A percentile compares a stretch with the other conserved stretches of the same genome.
These are phyloP conservation scores for Paragyromitra xinjiangensis DNA, from an alignment of 495 filamentous ascomycete species.

Conservation along the genomic window DNA sequence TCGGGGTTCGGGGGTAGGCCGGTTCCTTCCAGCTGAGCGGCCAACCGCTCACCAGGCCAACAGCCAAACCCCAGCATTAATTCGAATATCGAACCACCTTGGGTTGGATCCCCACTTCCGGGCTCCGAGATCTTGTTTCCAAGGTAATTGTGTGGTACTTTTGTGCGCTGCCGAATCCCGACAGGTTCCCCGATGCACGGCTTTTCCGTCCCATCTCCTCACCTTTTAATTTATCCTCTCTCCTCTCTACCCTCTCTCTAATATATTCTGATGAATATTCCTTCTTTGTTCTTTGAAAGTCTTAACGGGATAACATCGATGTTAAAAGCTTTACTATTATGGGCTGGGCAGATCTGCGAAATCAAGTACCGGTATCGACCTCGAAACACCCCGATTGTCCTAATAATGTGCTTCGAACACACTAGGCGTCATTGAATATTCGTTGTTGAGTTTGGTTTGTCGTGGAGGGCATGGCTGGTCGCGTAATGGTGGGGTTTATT, in stretches of 20 bases:
- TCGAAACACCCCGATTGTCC: not conserved
- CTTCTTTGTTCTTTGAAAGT: not conserved
- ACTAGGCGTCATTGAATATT: not conserved
- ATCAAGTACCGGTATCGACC: not conserved
- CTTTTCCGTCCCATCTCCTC: not conserved
- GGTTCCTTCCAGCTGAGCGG: not conserved
- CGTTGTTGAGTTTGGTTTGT: not conserved
- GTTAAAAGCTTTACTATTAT: not conserved
- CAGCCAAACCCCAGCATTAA: not conserved
- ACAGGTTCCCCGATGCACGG: not conserved
- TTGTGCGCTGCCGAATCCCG: not conserved
- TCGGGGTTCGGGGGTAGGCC: not conserved
- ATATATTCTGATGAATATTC: not conserved
- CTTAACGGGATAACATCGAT: not conserved
- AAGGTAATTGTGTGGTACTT: not conserved
- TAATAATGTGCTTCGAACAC: not conserved
- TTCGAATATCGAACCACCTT: not conserved
- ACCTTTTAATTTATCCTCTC: not conserved
- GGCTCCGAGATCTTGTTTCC: not conserved
- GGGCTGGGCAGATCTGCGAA: not conserved
- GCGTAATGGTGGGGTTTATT: not conserved
- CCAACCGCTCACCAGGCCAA: not conserved
- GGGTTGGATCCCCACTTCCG: not conserved
- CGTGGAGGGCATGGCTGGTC: not conserved
- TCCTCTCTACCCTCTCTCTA: not conserved